A percentile compares a stretch with the other conserved stretches of the same genome.
phyloP scores from a whole-genome alignment of 148 eudicot species.

The Rhododendron williamsianum region DNA sequence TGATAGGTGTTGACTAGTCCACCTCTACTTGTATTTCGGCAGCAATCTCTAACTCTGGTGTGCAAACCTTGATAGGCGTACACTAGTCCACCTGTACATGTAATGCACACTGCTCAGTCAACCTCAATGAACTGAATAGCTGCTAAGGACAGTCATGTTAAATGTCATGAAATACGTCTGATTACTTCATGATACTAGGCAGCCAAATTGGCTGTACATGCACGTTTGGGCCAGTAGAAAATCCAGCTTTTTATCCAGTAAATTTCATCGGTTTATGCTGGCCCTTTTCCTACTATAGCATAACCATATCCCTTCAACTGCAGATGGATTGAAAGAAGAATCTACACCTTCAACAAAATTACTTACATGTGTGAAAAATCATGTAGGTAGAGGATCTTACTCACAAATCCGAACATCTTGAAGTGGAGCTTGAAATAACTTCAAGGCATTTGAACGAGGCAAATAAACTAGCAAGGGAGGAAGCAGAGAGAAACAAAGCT shows the following conservation, averaged over 20 bases:
- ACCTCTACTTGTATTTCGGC: not conserved
- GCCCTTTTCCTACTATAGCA: not conserved
- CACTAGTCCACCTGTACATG: not conserved
- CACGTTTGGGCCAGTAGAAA: not conserved
- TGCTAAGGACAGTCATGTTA: not conserved
- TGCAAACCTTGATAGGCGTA: not conserved
- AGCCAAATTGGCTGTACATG: not conserved
- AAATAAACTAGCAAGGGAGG: constrained; percentile 42
- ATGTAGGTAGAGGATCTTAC: constrained; percentile 63
- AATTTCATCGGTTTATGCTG: not conserved
- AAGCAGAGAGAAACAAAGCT: constrained; percentile 59
- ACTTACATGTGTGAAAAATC: not conserved
- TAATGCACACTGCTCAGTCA: not conserved
- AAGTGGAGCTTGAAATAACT: constrained; percentile 54
- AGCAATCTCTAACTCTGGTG: not conserved
- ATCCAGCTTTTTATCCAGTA: not conserved
- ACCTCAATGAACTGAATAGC: not conserved
- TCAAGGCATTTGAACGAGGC: constrained; percentile 56
- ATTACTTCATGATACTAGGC: not conserved
- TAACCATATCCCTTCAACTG: not conserved
- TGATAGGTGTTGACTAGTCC: not conserved
- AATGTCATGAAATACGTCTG: not conserved
- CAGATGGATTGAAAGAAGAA: constrained; percentile 5
- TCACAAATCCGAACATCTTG: constrained; percentile 55
- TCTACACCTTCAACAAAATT: not conserved